A percentile compares a stretch with the other conserved stretches of the same genome.
These are phyloP conservation scores for Phycomyces blakesleeanus DNA, from an alignment of 192 early-diverging fungal genomes.

Conservation along the genomic window DNA sequence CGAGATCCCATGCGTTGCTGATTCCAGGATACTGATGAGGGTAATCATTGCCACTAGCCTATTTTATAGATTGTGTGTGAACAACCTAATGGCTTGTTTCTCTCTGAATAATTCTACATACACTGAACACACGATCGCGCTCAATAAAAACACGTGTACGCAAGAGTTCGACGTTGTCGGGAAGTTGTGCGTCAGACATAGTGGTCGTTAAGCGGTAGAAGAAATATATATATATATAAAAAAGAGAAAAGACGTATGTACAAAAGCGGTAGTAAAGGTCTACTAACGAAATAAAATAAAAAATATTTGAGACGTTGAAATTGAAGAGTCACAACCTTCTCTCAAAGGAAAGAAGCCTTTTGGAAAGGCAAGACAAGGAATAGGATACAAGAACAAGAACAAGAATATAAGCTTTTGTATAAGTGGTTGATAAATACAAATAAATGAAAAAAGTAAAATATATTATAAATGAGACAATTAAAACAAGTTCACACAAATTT, in stretches of 20 bases:
- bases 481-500: too few species aligned
- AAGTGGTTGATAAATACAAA: too few species aligned
- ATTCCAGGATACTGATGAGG: slow-evolving; percentile 67
- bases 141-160: slow-evolving; percentile 64
- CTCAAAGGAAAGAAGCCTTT: background rate
- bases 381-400: too few species aligned
- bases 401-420: too few species aligned
- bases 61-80: background rate
- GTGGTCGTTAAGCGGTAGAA: background rate
- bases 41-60: slow-evolving; percentile 79
- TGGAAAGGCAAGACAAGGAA: too few species aligned
- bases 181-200: slow-evolving; percentile 17
- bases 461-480: too few species aligned
- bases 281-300: slow-evolving; percentile 6
- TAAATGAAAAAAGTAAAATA: too few species aligned
- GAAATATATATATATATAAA: slow-evolving; percentile 15
- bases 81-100: too few species aligned
- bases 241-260: slow-evolving; percentile 17
- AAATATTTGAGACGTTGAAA: slow-evolving; percentile 1
- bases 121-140: slow-evolving; percentile 64
- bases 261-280: background rate
- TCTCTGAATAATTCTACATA: too few species aligned
- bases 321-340: background rate
- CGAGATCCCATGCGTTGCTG: slow-evolving; percentile 59
- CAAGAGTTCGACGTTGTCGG: slow-evolving; percentile 39